These are phyloP conservation scores for Phytophthora megakarya DNA, from an alignment of 352 stramenopile species.

Conservation along the genomic window DNA sequence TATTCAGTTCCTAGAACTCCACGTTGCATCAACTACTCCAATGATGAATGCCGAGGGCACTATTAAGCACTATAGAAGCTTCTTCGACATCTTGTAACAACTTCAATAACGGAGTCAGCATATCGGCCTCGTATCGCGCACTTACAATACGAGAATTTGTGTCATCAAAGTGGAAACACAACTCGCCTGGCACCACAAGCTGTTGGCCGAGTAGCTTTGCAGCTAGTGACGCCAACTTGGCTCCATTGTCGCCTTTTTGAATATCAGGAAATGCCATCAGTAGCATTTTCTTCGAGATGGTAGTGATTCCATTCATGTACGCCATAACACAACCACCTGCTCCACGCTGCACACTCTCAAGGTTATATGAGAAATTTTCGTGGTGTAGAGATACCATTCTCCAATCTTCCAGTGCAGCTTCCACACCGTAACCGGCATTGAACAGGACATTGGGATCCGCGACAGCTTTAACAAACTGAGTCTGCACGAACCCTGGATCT, in stretches of 20 bases:
- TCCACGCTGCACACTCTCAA: background rate
- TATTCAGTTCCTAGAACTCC: too few species aligned
- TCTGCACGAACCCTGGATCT: background rate
- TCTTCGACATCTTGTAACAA: constrained; percentile 10
- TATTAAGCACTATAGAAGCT: background rate
- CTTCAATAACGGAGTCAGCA: constrained; percentile 15
- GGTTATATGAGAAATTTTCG: background rate
- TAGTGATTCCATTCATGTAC: background rate
- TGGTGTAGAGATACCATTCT: background rate
- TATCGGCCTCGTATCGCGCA: constrained; percentile 5
- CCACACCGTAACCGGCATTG: background rate
- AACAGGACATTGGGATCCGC: background rate
- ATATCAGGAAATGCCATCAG: background rate
- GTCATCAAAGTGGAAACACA: constrained; percentile 10
- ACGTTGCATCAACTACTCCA: too few species aligned
- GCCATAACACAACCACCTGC: background rate
- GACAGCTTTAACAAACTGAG: background rate
- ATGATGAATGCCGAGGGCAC: constrained; percentile 5
- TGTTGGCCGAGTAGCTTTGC: constrained; percentile 1
- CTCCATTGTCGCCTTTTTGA: background rate
- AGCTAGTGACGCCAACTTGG: background rate
- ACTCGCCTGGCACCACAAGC: background rate
- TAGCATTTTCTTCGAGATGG: constrained; percentile 6
- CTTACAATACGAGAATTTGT: background rate
- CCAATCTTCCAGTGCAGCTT: constrained; percentile 14